Evolutionary conservation across 2,329 filamentous ascomycete genomes (phyloP), one percentile per base, ranked within the genome.

Genomic region (Xylariaceae sp.): DNA sequence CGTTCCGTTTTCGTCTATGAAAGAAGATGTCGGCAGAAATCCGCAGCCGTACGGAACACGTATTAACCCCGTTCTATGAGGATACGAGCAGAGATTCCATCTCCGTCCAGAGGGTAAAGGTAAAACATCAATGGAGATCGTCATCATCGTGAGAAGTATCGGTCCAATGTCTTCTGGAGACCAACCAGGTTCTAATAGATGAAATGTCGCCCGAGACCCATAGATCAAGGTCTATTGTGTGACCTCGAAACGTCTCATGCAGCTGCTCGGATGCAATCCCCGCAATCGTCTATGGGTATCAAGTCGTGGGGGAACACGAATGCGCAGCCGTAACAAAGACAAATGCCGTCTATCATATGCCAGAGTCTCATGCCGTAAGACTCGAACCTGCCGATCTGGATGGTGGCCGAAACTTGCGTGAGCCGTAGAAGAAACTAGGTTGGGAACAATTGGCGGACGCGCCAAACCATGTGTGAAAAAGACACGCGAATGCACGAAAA

Each of bases 1-100:
- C 82, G 83, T 83, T 82, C 82, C 81, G 80, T 80, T 84, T 84
- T 84, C 84, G 80, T 85, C 82, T 85, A 85, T 82, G 77, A 69
- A 63, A 62, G 56, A 67, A 64, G 70, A 69, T 72, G 68, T 67
- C 66, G 71, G 71, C 68, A 70, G 66, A 70, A 68, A 68, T 69
- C 65, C 66, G 64, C 68, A 67, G 67, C 68, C 65, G 67, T 66
- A 66, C 70, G 67, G 66, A 64, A 67, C 64, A 61, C 64, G 63
- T 66, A 64, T 67, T 68, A 61, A 67, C 67, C 67, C 69, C 68
- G 62, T 67, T 72, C 70, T 71, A 72, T 70, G 69, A 68, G 66
- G 69, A 67, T 67, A 66, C 64, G 67, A 67, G 64, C 66, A 65
- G 62, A 65, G 63, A 63, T 68, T 63, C 63, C 64, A 66, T 65